phyloP scores from a whole-genome alignment of 163 green algal genomes.

The Coccomyxa subellipsoidea region DNA sequence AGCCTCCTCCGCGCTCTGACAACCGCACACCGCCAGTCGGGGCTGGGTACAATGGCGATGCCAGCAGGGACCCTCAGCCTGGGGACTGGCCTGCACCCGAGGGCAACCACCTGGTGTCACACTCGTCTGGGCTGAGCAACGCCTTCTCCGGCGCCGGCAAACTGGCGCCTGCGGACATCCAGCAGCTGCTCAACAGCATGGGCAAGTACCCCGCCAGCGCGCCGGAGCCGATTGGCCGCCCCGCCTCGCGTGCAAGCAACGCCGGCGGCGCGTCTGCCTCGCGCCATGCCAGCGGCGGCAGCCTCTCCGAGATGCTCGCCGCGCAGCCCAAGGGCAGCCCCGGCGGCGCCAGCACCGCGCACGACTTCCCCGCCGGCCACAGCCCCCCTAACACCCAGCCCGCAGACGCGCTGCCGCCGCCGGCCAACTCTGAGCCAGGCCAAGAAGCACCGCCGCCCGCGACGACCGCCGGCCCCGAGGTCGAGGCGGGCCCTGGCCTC shows the following conservation, averaged over 20 bases:
- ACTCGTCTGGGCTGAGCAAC: not conserved
- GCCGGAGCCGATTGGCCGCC: not conserved
- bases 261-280: not conserved
- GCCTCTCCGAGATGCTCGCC: not conserved
- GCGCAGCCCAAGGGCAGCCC: not conserved
- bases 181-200: constrained; percentile 6
- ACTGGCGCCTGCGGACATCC: not conserved
- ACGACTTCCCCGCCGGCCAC: not conserved
- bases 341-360: not conserved
- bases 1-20: not conserved
- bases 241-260: not conserved
- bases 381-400: not conserved
- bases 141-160: not conserved
- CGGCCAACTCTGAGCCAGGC: not conserved
- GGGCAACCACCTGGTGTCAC: not conserved
- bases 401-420: not conserved
- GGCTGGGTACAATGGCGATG: not conserved
- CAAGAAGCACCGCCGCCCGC: not conserved
- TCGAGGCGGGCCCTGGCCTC: not conserved
- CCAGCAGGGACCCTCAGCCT: not conserved
- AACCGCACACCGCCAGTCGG: not conserved
- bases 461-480: not conserved
- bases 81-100: not conserved
- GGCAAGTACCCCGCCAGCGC: not conserved
- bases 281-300: not conserved